Base-by-base conservation (phyloP, 345 rosid species). In the Ailanthus altissimus region DNA sequence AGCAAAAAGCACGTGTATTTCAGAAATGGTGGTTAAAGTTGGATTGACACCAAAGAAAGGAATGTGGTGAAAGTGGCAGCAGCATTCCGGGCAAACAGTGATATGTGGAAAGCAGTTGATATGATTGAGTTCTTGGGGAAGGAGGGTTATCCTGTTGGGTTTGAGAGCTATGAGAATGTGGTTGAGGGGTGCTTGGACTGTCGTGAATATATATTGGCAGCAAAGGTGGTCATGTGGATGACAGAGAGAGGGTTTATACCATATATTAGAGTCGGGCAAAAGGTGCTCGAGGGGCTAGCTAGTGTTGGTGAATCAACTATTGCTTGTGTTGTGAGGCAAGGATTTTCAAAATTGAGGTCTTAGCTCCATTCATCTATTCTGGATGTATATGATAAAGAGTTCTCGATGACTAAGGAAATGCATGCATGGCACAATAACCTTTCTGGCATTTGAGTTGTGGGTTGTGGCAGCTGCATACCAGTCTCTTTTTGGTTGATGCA, bases 201-300 rank as follows among this genome's bases (percentile, higher is more conserved):
- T 72, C 57, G 75, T 57, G 90, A 93, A 62, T 89, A 84, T 78
- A 54, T 92, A 80, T 83, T 92, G 85, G 98, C 97, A 20, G 98
- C 82, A 57, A 94, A 91, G 81, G 79, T 81, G 56, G 93, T 80
- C 62, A 84, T 87, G 88, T 72, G 74, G 73, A 94, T 94, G 98
- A 84, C 97, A 13, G 88, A 82, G 57, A 92, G 77, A 77, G 93
- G 93, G 74, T 94, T 90, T 77, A 88, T 94, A 84, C 98, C 98
- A 36, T 89, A 86, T 82, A 86, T 92, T 42, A 86, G 77, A 80
- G 85, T 85, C 51, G 87, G 98, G 87, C 93, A 84, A 66, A 92
- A 90, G 85, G 85, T 94, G 66, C 85, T 92, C 5, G 90, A 91
- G 70, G 90, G 92, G 51, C 81, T 94, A 74, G 85, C 83, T 75